phyloP scores from a whole-genome alignment of 139 green algal species.

The Deuterostichococcus epilithicus region DNA sequence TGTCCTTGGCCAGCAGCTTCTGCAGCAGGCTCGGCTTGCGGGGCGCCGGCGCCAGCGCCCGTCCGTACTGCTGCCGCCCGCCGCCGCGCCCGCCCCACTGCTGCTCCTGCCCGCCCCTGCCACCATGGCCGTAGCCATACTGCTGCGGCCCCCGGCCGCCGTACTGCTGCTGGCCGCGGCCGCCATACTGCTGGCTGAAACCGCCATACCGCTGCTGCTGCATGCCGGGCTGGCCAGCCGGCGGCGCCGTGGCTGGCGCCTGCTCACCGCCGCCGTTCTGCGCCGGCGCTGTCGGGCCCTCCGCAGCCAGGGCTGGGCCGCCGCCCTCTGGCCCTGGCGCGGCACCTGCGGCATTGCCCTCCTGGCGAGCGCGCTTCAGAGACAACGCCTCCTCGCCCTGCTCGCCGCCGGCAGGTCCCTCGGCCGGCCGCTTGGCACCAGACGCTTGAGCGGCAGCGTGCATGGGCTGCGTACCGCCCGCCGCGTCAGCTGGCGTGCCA shows the following conservation, averaged over 20 bases:
- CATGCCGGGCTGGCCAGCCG: too few species aligned
- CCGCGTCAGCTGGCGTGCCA: neutral
- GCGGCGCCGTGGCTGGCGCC: too few species aligned
- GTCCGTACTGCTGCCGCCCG: neutral
- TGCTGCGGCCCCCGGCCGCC: neutral
- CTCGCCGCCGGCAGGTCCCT: neutral
- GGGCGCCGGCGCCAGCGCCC: slow-evolving; percentile 1
- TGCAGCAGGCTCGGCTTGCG: slow-evolving; percentile 40
- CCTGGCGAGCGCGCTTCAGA: neutral
- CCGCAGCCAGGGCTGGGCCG: too few species aligned
- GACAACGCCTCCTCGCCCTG: too few species aligned
- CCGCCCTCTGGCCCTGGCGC: too few species aligned
- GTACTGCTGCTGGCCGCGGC: neutral
- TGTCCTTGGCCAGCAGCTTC: slow-evolving; percentile 56
- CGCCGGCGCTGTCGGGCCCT: neutral
- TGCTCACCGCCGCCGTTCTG: neutral
- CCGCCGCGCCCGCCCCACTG: neutral
- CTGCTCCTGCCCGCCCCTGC: slow-evolving; percentile 10
- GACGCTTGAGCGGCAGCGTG: neutral
- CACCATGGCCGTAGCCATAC: neutral
- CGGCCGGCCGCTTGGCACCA: neutral
- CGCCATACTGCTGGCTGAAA: neutral
- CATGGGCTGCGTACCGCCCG: neutral
- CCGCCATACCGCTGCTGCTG: neutral
- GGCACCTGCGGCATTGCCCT: too few species aligned